Base-by-base conservation (phyloP, 108 stramenopile genomes). In the Cyclotella atomus region DNA sequence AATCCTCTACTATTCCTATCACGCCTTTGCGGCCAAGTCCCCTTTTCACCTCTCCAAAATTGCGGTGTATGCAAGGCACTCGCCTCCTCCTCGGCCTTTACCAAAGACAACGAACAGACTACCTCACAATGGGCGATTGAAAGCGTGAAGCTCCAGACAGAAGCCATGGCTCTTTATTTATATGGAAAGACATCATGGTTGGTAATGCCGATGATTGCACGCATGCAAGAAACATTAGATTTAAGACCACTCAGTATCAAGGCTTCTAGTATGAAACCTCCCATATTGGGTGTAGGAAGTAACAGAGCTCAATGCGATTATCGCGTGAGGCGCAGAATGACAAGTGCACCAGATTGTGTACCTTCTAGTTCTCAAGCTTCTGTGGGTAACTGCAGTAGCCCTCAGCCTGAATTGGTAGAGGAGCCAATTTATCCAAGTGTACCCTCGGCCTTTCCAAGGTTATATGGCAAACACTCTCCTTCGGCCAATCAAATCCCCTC, bases 51-150 rank as follows among this genome's bases (percentile, higher is more conserved):
- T 1, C 45, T 65, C 2, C 36, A 65, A 19, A 65, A 29, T 46
- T 65, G 45, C 29, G 25, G 32, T 15, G 56, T 57, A 1, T 65
- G 64, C 45, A 65, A 47, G 29, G 68, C 68, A 46, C 32, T 70
- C 43, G 54, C 38, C 10, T 41, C 68, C 36, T 70, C 68, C 0
- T 70, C 54, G 0, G 68, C 56, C 25, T 16, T 70, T 23, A 57
- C 68, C 55, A 25, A 30, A 19, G 55, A 56, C 15, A 32, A 33
- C 54, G 55, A 56, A 16, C 28, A 54, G 59, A 59, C 73, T 16
- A 45, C 63, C 15, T 68, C 70, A 35, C 44, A 50, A 62, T 79
- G 70, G 71, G 59, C 66, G 20, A 45, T 68, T 53, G 71, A 79
- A 15, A 20, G 49, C 6, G 23, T 71, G 4, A 33, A 60, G 15